phyloP scores from a whole-genome alignment of 2,329 filamentous ascomycete genomes.

The Alternaria alternata region DNA sequence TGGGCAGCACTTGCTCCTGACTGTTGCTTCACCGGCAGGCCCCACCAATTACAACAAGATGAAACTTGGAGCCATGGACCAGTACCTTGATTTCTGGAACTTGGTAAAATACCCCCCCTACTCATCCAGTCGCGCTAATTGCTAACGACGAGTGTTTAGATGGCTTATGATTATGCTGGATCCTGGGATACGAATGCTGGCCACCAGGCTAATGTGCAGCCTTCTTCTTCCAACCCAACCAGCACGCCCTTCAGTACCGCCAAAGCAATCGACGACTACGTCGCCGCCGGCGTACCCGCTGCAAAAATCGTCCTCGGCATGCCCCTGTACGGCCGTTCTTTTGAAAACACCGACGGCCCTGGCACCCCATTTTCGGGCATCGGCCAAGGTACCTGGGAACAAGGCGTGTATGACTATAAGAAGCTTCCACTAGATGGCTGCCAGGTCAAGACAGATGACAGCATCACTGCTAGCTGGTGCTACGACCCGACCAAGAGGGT shows the following conservation, averaged over 20 bases:
- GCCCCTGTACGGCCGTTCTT: conserved; percentile 49
- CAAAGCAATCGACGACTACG: conserved; percentile 44
- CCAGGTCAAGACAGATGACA: conserved; percentile 29
- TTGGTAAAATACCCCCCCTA: conserved; percentile 45
- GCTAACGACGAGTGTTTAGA: conserved; percentile 47
- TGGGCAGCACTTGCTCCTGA: conserved; percentile 56
- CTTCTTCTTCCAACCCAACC: conserved; percentile 34
- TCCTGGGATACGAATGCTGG: conserved; percentile 46
- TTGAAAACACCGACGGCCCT: conserved; percentile 46
- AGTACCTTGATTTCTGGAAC: conserved; percentile 62
- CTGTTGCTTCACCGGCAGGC: conserved; percentile 56
- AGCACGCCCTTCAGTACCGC: conserved; percentile 48
- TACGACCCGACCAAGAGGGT: conserved; percentile 36
- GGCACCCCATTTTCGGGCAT: conserved; percentile 42
- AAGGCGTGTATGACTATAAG: conserved; percentile 50
- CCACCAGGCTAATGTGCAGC: conserved; percentile 44
- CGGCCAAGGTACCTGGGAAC: conserved; percentile 47
- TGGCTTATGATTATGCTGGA: conserved; percentile 80
- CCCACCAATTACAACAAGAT: conserved; percentile 55
- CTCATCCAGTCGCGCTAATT: neutral
- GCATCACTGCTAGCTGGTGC: conserved; percentile 40
- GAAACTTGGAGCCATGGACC: conserved; percentile 56
- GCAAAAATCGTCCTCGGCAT: conserved; percentile 49
- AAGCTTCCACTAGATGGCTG: conserved; percentile 41
- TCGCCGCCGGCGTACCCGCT: conserved; percentile 40